phyloP scores from a whole-genome alignment of 345 rosid species.

The Lepidium africanum region DNA sequence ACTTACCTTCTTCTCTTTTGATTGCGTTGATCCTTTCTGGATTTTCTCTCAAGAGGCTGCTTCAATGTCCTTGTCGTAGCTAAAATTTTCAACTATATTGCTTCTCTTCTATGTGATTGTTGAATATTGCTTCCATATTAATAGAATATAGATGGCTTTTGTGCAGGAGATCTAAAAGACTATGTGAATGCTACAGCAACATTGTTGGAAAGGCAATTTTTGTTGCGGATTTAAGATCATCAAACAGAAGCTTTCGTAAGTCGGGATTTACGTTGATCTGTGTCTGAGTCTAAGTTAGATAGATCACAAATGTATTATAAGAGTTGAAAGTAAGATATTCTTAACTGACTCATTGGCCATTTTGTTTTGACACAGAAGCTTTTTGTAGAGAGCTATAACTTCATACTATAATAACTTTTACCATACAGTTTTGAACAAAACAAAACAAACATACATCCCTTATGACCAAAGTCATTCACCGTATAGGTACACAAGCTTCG shows the following conservation, averaged over 20 bases:
- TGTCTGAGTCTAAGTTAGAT: background rate
- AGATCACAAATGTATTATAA: background rate
- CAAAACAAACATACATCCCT: background rate
- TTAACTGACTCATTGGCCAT: background rate
- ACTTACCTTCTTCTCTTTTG: background rate
- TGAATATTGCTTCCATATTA: too few species aligned
- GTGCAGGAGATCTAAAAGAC: background rate
- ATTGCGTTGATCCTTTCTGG: too few species aligned
- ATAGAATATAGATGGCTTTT: background rate
- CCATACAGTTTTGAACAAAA: background rate
- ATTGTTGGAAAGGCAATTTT: background rate
- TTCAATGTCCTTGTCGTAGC: background rate
- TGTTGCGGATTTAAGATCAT: background rate
- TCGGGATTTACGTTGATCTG: background rate
- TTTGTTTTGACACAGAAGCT: background rate
- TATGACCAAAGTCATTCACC: background rate
- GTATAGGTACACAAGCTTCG: background rate
- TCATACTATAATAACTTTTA: background rate
- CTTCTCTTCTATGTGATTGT: background rate
- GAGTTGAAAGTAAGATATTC: background rate
- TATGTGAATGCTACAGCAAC: background rate
- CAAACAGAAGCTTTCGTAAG: background rate
- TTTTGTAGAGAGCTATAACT: background rate
- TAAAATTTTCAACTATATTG: background rate
- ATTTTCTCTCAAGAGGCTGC: background rate